Percentiles rank a stretch among this genome's conserved stretches.
Evolutionary conservation across 2,329 filamentous ascomycete species (phyloP).

Genomic region (Alternaria atra): DNA sequence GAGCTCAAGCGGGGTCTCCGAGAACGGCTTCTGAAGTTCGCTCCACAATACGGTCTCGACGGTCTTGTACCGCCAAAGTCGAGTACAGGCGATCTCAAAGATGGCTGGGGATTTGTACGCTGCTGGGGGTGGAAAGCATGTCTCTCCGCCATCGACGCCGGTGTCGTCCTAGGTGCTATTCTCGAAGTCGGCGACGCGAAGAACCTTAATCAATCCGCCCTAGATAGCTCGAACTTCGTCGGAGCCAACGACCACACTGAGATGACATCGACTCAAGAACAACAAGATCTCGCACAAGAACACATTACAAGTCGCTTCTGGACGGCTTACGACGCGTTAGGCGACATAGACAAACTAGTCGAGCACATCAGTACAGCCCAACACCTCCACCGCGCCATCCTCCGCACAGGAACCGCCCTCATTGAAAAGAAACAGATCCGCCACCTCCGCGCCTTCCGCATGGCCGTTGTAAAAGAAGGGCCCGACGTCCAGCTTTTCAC

Average conservation of each 20-base stretch:
- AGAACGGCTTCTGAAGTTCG: slow-evolving; percentile 87
- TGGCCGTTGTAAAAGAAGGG: slow-evolving; percentile 95
- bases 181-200: slow-evolving; percentile 82
- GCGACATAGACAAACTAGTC: slow-evolving; percentile 73
- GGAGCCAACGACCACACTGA: slow-evolving; percentile 39
- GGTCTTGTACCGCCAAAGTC: slow-evolving; percentile 79
- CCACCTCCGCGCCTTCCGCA: slow-evolving; percentile 89
- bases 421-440: slow-evolving; percentile 95
- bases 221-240: slow-evolving; percentile 44
- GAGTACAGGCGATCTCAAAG: slow-evolving; percentile 75
- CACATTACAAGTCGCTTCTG: slow-evolving; percentile 63
- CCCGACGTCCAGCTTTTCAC: slow-evolving; percentile 91
- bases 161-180: slow-evolving; percentile 89
- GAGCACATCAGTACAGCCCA: slow-evolving; percentile 83
- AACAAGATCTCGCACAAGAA: slow-evolving; percentile 52
- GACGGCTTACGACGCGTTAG: slow-evolving; percentile 67
- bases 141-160: slow-evolving; percentile 89
- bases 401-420: slow-evolving; percentile 88
- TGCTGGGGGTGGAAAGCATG: slow-evolving; percentile 99
- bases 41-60: slow-evolving; percentile 90
- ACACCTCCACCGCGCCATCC: slow-evolving; percentile 89
- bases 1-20: slow-evolving; percentile 88
- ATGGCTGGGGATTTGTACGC: slow-evolving; percentile 95
- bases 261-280: slow-evolving; percentile 31
- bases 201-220: slow-evolving; percentile 41